Conservation (phyloP, 208 protist genomes). For the Leishmania amazonensis region DNA sequence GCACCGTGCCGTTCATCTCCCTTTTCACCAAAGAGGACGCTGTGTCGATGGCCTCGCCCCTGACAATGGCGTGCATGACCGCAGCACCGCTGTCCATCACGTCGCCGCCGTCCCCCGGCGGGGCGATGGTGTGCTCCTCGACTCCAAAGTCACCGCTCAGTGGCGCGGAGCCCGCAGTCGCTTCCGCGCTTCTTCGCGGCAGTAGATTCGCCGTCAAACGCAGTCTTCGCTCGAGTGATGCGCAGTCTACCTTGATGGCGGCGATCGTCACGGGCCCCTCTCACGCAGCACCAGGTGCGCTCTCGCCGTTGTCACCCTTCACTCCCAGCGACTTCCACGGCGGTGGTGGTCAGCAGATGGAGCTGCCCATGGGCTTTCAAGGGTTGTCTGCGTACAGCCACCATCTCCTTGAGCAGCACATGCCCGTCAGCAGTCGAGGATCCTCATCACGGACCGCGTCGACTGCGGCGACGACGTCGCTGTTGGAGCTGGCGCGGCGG, state of each 20-base stretch:
- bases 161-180: neutral
- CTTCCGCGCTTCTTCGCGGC: neutral
- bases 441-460: neutral
- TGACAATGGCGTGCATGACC: neutral
- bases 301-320: neutral
- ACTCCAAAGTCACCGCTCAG: neutral
- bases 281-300: neutral
- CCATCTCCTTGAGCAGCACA: conserved; percentile 6
- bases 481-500: neutral
- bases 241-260: neutral
- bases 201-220: neutral
- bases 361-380: neutral
- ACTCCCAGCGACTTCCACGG: neutral
- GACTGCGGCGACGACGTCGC: neutral
- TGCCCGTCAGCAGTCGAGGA: neutral
- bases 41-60: neutral
- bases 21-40: neutral
- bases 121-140: neutral
- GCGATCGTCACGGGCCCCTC: neutral
- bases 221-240: neutral
- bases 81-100: neutral
- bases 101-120: neutral
- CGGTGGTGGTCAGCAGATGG: neutral
- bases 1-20: neutral
- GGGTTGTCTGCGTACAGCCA: neutral